Conservation (phyloP, 1,139 yeast genomes). For the Geotrichum candidum region DNA sequence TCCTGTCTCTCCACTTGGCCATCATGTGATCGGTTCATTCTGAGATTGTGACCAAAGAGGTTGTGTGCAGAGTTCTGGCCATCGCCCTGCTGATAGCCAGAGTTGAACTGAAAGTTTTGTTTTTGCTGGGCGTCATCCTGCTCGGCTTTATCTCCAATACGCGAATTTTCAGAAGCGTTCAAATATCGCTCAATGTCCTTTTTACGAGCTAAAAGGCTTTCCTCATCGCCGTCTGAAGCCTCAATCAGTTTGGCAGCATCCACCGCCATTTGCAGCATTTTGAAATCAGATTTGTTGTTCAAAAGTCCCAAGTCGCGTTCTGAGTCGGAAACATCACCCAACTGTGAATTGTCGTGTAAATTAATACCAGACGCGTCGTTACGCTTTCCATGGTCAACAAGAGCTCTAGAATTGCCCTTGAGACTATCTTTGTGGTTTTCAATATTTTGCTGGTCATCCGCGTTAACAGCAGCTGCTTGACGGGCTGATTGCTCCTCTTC, state of each 20-base stretch:
- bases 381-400: background rate
- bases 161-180: background rate
- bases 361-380: constrained; percentile 13
- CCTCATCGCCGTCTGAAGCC: constrained; percentile 8
- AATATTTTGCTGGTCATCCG: background rate
- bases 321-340: constrained; percentile 4
- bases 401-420: background rate
- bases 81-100: constrained; percentile 4
- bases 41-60: constrained; percentile 1
- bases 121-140: constrained; percentile 1
- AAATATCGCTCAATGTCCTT: background rate
- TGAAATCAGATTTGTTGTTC: constrained; percentile 13
- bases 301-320: background rate
- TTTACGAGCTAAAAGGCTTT: background rate
- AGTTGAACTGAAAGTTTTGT: background rate
- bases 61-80: constrained; percentile 3
- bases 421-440: background rate
- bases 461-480: constrained; percentile 11
- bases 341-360: constrained; percentile 3
- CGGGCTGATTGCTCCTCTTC: constrained; percentile 18
- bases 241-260: constrained; percentile 13
- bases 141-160: background rate
- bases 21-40: constrained; percentile 1
- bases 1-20: background rate
- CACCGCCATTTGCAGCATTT: constrained; percentile 17